Evolutionary conservation across 768 basidiomycete species (phyloP).

Genomic region (Dendrothele bispora): DNA sequence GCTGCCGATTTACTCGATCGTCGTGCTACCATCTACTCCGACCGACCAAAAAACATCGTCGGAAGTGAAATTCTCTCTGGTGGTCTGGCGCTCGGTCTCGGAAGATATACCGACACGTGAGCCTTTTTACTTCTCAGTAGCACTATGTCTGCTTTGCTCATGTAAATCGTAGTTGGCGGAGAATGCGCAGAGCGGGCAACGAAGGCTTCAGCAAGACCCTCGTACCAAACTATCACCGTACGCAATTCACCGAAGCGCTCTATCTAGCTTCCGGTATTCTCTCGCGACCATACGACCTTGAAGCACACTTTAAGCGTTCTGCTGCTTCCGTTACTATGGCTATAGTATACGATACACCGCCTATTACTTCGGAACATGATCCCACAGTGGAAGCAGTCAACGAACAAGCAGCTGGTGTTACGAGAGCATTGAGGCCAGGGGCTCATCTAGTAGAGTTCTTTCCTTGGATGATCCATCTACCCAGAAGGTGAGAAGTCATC

Average conservation of each 20-base stretch:
- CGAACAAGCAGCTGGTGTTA: slow-evolving; percentile 19
- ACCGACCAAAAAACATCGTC: slow-evolving; percentile 24
- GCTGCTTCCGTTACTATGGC: neutral
- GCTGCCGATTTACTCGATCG: slow-evolving; percentile 40
- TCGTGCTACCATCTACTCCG: slow-evolving; percentile 24
- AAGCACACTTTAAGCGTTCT: slow-evolving; percentile 17
- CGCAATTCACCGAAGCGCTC: neutral
- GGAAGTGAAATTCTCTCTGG: slow-evolving; percentile 17
- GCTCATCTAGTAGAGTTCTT: slow-evolving; percentile 30
- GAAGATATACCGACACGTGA: slow-evolving; percentile 12
- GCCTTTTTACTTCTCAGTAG: neutral
- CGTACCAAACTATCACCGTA: neutral
- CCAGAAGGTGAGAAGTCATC: slow-evolving; percentile 5
- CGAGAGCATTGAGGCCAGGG: slow-evolving; percentile 27
- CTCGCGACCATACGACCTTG: slow-evolving; percentile 14
- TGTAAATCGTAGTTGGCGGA: slow-evolving; percentile 19
- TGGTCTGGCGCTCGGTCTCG: slow-evolving; percentile 14
- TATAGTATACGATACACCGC: neutral
- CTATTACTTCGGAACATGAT: neutral
- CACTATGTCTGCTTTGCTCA: neutral
- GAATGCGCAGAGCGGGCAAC: slow-evolving; percentile 24
- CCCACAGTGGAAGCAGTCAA: neutral
- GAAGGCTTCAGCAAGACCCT: slow-evolving; percentile 12
- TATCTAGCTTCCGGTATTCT: neutral
- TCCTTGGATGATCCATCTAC: slow-evolving; percentile 26